phyloP scores from a whole-genome alignment of 1,284 basidiomycete genomes.

The Fistulinella cinereoalba region DNA sequence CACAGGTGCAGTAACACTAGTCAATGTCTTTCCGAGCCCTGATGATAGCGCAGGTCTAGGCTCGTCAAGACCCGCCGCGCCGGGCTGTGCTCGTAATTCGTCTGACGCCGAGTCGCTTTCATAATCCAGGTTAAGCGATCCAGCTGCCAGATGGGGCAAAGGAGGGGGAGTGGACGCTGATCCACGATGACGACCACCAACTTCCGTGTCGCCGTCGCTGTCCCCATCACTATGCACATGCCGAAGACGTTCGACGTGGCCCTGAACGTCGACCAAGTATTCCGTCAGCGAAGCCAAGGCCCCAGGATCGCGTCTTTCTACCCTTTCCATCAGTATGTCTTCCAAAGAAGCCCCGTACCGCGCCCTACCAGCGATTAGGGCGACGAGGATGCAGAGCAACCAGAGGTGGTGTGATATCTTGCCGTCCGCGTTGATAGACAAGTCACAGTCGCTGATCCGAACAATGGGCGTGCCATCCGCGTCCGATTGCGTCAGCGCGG shows the following conservation, averaged over 20 bases:
- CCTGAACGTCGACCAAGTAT: constrained; percentile 27
- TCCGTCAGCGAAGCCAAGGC: constrained; percentile 13
- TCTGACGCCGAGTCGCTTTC: constrained; percentile 19
- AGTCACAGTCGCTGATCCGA: constrained; percentile 9
- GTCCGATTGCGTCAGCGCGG: constrained; percentile 2
- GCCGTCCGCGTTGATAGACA: constrained; percentile 31
- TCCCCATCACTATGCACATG: constrained; percentile 14
- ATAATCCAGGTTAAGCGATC: constrained; percentile 17
- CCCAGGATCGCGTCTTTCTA: constrained; percentile 12
- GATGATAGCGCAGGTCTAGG: constrained; percentile 5
- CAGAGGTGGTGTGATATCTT: constrained; percentile 33
- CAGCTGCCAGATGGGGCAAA: constrained; percentile 21
- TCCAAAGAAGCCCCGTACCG: constrained; percentile 13
- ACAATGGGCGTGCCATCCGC: constrained; percentile 1
- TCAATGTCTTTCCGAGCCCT: constrained; percentile 1
- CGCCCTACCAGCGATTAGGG: constrained; percentile 15
- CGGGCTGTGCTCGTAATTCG: constrained; percentile 13
- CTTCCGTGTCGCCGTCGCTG: constrained; percentile 17
- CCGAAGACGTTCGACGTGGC: constrained; percentile 19
- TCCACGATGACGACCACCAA: constrained; percentile 12
- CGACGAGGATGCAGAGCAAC: constrained; percentile 29
- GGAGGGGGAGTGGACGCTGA: constrained; percentile 24
- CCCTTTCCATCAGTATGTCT: constrained; percentile 12
- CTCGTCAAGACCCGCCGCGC: constrained; percentile 2
- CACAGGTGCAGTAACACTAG: constrained; percentile 7